Evolutionary conservation across 768 basidiomycete species (phyloP), one percentile per base, ranked within the genome.

Genomic region (Porpolomopsis calyptriformis): DNA sequence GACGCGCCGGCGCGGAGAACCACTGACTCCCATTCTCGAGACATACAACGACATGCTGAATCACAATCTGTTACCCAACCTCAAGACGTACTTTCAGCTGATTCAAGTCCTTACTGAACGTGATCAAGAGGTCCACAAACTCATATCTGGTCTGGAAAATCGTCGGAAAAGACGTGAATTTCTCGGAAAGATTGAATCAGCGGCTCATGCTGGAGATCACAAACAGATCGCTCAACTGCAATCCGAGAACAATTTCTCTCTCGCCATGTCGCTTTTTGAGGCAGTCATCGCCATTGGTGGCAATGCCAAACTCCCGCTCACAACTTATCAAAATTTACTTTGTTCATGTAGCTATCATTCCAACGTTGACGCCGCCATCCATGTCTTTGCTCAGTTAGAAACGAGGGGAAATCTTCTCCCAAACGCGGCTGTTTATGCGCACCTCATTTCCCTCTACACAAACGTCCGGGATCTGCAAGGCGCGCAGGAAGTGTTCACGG

Each of bases 261-360:
- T 78, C 0, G 88, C 88, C 0, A 66, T 90, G 64, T 71, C 76
- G 12, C 64, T 93, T 12, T 92, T 92, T 60, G 71, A 82, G 20
- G 70, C 77, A 0, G 70, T 79, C 14, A 64, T 71, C 23, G 58
- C 70, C 6, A 60, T 69, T 7, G 49, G 57, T 12, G 62, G 63
- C 18, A 55, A 57, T 35, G 36, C 53, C 5, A 51, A 57, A 3
- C 57, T 78, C 37, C 63, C 66, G 0, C 27, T 62, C 2, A 38
- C 41, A 12, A 56, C 75, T 2, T 89, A 79, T 60, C 59, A 63
- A 25, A 61, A 55, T 5, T 69, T 94, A 35, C 65, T 93, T 11
- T 71, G 75, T 1, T 76, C 76, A 0, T 82, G 80, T 49, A 78
- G 78, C 1, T 58, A 64, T 25, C 74, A 81, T 48, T 66, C 66